Evolutionary conservation across 2,329 filamentous ascomycete species (phyloP), one percentile per base, ranked within the genome.

Genomic region (Xylariaceae sp.): DNA sequence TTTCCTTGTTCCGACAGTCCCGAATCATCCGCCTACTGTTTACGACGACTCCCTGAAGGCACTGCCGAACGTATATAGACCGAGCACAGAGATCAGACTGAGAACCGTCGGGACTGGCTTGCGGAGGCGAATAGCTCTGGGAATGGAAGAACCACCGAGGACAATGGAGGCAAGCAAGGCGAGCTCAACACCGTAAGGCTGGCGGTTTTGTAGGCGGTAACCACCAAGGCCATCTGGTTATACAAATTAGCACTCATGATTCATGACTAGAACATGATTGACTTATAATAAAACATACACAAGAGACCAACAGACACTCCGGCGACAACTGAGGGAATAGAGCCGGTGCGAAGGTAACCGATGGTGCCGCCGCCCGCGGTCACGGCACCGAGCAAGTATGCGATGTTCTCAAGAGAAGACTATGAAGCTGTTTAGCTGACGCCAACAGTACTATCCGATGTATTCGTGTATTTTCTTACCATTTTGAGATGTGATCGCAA

Each of bases 121-220:
- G 67, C 82, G 80, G 48, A 87, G 83, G 73, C 86, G 90, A 70
- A 99, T 86, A 3, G 92, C 94, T 55, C 94, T 83, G 10, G 94
- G 94, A 61, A 97, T 87, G 1, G 90, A 88, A 48, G 89, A 89
- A 17, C 91, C 92, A 48, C 82, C 93, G 42, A 99, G 82, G 30
- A 97, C 77, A n/a, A 91, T 70, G 0, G 90, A 96, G 3, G 94
- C 94, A 49, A 97, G 80, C 8, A 99, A 82, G n/a, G 88, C 90
- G 49, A 96, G 79, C 76, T 97, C 94, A 66, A 95, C 77, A 63
- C 93, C 94, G 73, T 94, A 96, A 2, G 89, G 73, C 72, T 91
- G 82, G 62, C 82, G 79, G 68, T 85, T 87, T 68, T 88, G 86
- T 64, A 96, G 86, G 60, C 92, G 89, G 71, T 89, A 87, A 65